A percentile compares a stretch with the other conserved stretches of the same genome.
Evolutionary conservation across 176 grass and related monocot genomes (phyloP).

Genomic region (Tillandsia fasciculata): DNA sequence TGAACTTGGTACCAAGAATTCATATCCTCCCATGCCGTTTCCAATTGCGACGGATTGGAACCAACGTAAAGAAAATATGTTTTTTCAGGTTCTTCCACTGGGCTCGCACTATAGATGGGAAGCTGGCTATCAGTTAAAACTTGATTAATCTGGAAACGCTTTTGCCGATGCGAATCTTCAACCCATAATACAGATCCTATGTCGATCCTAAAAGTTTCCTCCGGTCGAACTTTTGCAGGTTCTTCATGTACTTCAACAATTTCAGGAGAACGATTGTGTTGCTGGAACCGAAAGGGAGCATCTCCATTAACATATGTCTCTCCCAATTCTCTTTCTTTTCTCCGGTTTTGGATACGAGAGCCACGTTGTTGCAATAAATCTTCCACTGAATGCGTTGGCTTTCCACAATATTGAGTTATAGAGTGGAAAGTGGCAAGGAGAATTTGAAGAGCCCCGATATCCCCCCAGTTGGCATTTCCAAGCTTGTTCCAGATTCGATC

Average conservation of each 20-base stretch:
- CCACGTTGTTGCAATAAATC: slow-evolving; percentile 71
- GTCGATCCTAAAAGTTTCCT: slow-evolving; percentile 74
- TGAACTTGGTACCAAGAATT: slow-evolving; percentile 94
- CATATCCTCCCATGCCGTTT: slow-evolving; percentile 94
- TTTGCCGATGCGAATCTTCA: slow-evolving; percentile 59
- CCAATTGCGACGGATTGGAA: slow-evolving; percentile 80
- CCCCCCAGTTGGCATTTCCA: slow-evolving; percentile 97
- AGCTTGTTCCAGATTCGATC: slow-evolving; percentile 96
- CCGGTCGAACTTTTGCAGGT: slow-evolving; percentile 41
- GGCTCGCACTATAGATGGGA: slow-evolving; percentile 60
- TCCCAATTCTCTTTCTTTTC: slow-evolving; percentile 83
- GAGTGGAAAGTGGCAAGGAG: slow-evolving; percentile 78
- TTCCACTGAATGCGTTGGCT: slow-evolving; percentile 59
- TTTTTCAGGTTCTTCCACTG: slow-evolving; percentile 55
- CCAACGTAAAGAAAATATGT: slow-evolving; percentile 67
- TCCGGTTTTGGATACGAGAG: slow-evolving; percentile 75
- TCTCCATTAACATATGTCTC: slow-evolving; percentile 58
- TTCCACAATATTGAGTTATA: slow-evolving; percentile 71
- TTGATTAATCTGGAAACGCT: slow-evolving; percentile 67
- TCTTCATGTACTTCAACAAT: slow-evolving; percentile 83
- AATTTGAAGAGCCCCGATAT: slow-evolving; percentile 83
- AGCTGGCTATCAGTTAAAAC: slow-evolving; percentile 56
- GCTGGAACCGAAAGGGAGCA: slow-evolving; percentile 60
- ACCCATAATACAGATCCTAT: slow-evolving; percentile 65
- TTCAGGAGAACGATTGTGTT: slow-evolving; percentile 73